phyloP scores from a whole-genome alignment of 768 basidiomycete genomes.

The Leccinellum luteum region DNA sequence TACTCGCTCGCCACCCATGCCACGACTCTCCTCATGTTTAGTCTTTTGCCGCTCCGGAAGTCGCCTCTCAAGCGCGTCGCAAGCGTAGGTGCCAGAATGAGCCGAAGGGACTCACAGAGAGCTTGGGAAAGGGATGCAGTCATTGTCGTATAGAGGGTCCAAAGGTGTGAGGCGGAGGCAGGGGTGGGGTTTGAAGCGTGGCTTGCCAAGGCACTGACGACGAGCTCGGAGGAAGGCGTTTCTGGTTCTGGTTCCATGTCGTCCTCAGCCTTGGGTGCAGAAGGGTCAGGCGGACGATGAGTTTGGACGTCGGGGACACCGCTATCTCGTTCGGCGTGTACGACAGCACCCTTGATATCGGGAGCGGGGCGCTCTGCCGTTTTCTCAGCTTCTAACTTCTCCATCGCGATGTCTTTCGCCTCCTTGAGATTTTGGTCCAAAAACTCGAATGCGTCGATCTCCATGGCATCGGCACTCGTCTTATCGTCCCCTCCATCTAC shows the following conservation, averaged over 20 bases:
- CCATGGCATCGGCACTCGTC: slow-evolving; percentile 44
- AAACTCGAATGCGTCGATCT: slow-evolving; percentile 37
- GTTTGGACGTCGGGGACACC: background rate
- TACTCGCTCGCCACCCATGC: slow-evolving; percentile 98
- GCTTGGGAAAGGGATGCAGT: slow-evolving; percentile 89
- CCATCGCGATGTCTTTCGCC: slow-evolving; percentile 22
- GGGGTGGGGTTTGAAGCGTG: slow-evolving; percentile 23
- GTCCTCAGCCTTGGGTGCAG: slow-evolving; percentile 30
- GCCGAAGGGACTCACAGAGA: slow-evolving; percentile 93
- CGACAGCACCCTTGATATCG: slow-evolving; percentile 47
- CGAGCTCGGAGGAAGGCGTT: slow-evolving; percentile 14
- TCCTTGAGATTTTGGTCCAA: slow-evolving; percentile 24
- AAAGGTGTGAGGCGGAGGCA: slow-evolving; percentile 61
- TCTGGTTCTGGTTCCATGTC: slow-evolving; percentile 21
- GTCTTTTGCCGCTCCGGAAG: slow-evolving; percentile 94
- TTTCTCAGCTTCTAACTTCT: slow-evolving; percentile 28
- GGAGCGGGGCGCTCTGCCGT: slow-evolving; percentile 25
- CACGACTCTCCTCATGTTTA: slow-evolving; percentile 99
- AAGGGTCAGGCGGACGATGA: slow-evolving; percentile 23
- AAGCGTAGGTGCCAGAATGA: slow-evolving; percentile 92
- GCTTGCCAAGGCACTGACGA: slow-evolving; percentile 19
- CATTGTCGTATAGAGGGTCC: slow-evolving; percentile 87
- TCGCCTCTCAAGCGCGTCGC: slow-evolving; percentile 95
- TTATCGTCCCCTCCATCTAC: slow-evolving; percentile 56
- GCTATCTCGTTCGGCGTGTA: slow-evolving; percentile 31